Percentiles rank a stretch among this genome's conserved stretches.
Evolutionary conservation across 2,329 filamentous ascomycete genomes (phyloP).

Genomic region (Hortaea werneckii): DNA sequence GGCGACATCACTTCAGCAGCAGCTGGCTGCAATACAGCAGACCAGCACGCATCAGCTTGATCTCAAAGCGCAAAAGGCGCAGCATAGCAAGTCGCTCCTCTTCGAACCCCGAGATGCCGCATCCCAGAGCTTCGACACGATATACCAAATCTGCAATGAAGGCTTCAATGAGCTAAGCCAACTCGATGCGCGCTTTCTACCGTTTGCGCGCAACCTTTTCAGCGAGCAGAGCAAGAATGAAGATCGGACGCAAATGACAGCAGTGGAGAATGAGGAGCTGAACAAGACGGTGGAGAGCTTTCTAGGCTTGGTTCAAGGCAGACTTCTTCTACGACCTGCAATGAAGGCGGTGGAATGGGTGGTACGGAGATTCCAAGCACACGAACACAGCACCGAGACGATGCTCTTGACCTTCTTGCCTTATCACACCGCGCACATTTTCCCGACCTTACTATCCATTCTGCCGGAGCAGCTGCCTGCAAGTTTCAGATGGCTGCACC

Average conservation of each 20-base stretch:
- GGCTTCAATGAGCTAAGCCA: conserved; percentile 87
- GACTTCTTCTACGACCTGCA: conserved; percentile 73
- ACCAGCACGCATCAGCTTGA: conserved; percentile 86
- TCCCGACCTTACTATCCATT: conserved; percentile 78
- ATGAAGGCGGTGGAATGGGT: conserved; percentile 94
- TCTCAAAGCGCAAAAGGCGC: conserved; percentile 81
- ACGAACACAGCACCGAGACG: conserved; percentile 76
- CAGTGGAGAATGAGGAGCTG: conserved; percentile 70
- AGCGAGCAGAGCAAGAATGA: conserved; percentile 85
- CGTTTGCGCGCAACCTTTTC: conserved; percentile 72
- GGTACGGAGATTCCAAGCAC: conserved; percentile 80
- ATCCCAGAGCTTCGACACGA: conserved; percentile 78
- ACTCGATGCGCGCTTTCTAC: conserved; percentile 67
- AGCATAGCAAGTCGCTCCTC: conserved; percentile 88
- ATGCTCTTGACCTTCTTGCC: conserved; percentile 82
- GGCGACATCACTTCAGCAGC: conserved; percentile 80
- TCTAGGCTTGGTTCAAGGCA: conserved; percentile 65
- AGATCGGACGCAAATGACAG: conserved; percentile 76
- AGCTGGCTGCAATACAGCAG: conserved; percentile 84
- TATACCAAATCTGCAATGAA: conserved; percentile 78
- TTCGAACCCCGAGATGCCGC: conserved; percentile 80
- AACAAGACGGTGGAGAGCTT: conserved; percentile 72
- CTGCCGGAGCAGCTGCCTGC: conserved; percentile 64
- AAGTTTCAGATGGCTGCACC: conserved; percentile 73
- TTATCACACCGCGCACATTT: conserved; percentile 78